Conservation (phyloP, 805 yeast genomes). For the Debaryomyces tyrocola region DNA sequence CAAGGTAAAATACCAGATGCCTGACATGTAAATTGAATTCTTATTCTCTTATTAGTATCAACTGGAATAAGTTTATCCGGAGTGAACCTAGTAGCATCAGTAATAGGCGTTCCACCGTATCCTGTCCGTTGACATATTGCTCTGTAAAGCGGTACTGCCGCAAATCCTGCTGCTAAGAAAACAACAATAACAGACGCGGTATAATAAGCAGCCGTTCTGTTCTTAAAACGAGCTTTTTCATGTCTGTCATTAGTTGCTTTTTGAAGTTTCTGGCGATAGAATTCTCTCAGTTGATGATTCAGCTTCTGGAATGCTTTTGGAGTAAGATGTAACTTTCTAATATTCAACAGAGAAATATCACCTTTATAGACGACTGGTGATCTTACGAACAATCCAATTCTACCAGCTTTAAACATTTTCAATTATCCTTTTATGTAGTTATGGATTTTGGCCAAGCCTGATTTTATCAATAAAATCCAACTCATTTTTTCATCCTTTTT, state of each 20-base stretch:
- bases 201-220: conserved; percentile 63
- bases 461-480: neutral
- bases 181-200: conserved; percentile 65
- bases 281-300: neutral
- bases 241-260: conserved; percentile 22
- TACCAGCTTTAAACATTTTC: neutral
- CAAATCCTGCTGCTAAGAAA: conserved; percentile 77
- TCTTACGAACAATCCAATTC: neutral
- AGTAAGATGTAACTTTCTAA: neutral
- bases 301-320: neutral
- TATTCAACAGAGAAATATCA: neutral
- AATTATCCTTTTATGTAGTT: too few species aligned
- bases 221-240: conserved; percentile 32
- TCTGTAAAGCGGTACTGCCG: conserved; percentile 90
- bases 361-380: neutral
- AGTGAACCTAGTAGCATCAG: conserved; percentile 77
- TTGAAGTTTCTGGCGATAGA: conserved; percentile 1
- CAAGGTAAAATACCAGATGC: conserved; percentile 90
- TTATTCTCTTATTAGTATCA: conserved; percentile 75
- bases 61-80: conserved; percentile 87
- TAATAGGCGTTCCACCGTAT: conserved; percentile 93
- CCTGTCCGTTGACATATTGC: conserved; percentile 94
- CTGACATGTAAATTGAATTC: conserved; percentile 88
- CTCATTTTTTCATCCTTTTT: neutral
- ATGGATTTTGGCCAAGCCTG: too few species aligned